Conservation (phyloP, 768 basidiomycete genomes). For the Amanita thiersii region DNA sequence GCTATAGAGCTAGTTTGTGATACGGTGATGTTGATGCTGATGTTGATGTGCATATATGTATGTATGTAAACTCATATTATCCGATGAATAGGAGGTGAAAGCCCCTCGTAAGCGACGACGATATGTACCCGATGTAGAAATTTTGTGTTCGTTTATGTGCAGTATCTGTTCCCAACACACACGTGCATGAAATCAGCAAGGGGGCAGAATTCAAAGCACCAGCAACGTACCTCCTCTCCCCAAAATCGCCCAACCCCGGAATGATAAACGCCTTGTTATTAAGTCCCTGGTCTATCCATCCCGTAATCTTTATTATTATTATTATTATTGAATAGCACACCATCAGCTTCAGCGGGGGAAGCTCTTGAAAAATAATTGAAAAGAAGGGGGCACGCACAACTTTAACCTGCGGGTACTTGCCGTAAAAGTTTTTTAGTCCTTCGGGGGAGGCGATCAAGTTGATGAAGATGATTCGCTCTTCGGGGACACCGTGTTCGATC, state of each 20-base stretch:
- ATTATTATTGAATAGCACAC: neutral
- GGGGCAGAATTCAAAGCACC: no score
- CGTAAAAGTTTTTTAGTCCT: constrained; percentile 76
- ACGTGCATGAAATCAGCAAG: no score
- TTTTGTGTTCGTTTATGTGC: no score
- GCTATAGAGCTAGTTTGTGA: no score
- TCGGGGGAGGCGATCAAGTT: constrained; percentile 89
- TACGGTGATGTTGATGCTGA: no score
- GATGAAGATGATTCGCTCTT: constrained; percentile 92
- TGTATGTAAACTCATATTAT: no score
- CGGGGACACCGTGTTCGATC: constrained; percentile 84
- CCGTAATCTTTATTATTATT: constrained; percentile 58
- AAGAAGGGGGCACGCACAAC: constrained; percentile 45
- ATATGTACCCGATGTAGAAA: no score
- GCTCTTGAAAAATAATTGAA: neutral
- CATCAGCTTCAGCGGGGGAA: no score
- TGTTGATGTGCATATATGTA: no score
- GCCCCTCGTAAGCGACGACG: no score
- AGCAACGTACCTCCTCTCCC: constrained; percentile 75
- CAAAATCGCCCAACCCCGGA: constrained; percentile 96
- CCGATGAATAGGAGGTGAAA: no score
- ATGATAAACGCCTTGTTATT: constrained; percentile 90
- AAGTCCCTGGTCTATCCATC: constrained; percentile 91
- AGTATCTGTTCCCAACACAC: no score
- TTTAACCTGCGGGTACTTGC: constrained; percentile 64